Base-by-base conservation (phyloP, 441 rosid genomes). In the Manihot esculenta region DNA sequence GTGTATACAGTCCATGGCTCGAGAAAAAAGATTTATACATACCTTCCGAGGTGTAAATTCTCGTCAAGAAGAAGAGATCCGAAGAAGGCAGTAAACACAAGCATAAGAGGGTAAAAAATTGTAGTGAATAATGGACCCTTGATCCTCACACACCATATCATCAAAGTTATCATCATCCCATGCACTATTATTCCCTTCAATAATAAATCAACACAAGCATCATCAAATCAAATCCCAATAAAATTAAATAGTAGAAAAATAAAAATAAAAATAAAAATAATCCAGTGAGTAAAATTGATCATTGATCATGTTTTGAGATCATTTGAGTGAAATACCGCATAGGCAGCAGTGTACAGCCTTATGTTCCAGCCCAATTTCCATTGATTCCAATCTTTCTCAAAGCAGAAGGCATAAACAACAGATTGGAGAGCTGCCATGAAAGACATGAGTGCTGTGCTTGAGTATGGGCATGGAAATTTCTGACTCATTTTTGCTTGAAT, bases 401-500 rank as follows among this genome's bases (percentile, higher is more conserved):
- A 8, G 62, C 47, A 51, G 5, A 67, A 10, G 2, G 71, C 26
- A 55, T 12, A 68, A 20, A 42, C 15, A 42, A 41, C 17, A 6
- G 49, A 13, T 10, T 67, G 71, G 13, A 54, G 12, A 38, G 50
- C 47, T 13, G 62, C 71, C 60, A 68, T 68, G 18, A 38, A 4
- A 7, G 51, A 20, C 71, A 55, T 68, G 38, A 68, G 53, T 14
- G 71, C 62, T 7, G 51, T 42, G 24, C 62, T 42, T 41, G 71
- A 55, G 62, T 55, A 68, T 11, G 45, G 58, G 15, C 71, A 68
- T 20, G 71, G 53, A 42, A 38, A 68, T 0, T 17, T 41, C 10
- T n/a, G 21, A 15, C 7, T 38, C 47, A 54, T 51, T 41, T 66
- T 66, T 21, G 60, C 70, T 27, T 66, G 70, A 26, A 80, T 33